phyloP scores from a whole-genome alignment of 192 early-diverging fungal genomes.

The Gamsiella multidivaricata region DNA sequence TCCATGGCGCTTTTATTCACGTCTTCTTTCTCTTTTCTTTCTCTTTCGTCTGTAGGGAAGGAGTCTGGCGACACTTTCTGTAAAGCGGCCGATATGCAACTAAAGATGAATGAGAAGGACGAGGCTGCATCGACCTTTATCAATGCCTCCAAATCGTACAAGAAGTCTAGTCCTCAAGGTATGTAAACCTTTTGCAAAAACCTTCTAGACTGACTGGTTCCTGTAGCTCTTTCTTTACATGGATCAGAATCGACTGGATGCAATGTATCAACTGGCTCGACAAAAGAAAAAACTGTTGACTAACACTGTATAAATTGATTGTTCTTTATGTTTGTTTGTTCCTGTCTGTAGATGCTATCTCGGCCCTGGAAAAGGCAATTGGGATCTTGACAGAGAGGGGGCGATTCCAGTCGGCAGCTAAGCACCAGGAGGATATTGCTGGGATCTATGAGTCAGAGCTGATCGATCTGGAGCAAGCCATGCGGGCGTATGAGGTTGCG shows the following conservation, averaged over 20 bases:
- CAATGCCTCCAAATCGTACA: slow-evolving; percentile 91
- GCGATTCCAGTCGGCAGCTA: slow-evolving; percentile 89
- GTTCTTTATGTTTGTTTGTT: not conserved
- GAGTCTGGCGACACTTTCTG: slow-evolving; percentile 95
- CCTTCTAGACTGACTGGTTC: no score
- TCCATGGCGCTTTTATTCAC: not conserved
- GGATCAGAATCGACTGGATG: no score
- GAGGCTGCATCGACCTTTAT: slow-evolving; percentile 89
- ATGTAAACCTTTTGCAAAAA: not conserved
- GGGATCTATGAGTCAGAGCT: slow-evolving; percentile 90
- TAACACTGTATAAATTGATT: no score
- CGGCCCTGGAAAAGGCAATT: slow-evolving; percentile 81
- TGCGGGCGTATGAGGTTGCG: slow-evolving; percentile 89
- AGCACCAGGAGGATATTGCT: slow-evolving; percentile 94
- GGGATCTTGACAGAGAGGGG: slow-evolving; percentile 85
- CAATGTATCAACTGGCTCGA: no score
- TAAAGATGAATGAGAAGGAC: slow-evolving; percentile 81
- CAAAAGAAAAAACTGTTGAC: no score
- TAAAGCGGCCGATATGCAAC: slow-evolving; percentile 82
- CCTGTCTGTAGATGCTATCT: slow-evolving; percentile 70
- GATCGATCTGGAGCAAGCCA: slow-evolving; percentile 79
- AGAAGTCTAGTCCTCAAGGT: slow-evolving; percentile 83
- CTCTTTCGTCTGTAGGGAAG: slow-evolving; percentile 67
- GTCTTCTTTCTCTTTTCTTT: not conserved
- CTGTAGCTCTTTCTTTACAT: no score